Evolutionary conservation across 23 red algal species (phyloP).

Genomic region (Gracilaria domingensis): DNA sequence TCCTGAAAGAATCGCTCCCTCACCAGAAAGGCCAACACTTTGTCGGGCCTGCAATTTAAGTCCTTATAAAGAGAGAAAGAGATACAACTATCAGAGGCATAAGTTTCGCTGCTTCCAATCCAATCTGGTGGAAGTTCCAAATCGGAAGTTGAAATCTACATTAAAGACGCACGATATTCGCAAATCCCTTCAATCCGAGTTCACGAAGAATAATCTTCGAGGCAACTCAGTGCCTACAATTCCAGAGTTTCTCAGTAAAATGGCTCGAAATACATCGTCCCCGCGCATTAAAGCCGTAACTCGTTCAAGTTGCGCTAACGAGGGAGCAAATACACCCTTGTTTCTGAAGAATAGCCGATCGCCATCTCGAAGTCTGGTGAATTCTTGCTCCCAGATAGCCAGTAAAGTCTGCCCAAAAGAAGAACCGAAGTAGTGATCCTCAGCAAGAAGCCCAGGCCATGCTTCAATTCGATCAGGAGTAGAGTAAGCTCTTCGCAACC

Average conservation of each 20-base stretch:
- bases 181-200: background rate
- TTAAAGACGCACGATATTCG: too few species aligned
- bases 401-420: constrained; percentile 39
- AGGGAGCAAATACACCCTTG: background rate
- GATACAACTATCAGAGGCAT: too few species aligned
- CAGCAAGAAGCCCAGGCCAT: constrained; percentile 50
- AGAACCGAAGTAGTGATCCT: constrained; percentile 24
- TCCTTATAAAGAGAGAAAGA: too few species aligned
- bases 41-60: too few species aligned
- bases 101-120: too few species aligned
- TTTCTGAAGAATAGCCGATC: constrained; percentile 63
- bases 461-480: constrained; percentile 39
- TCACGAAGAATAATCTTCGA: background rate
- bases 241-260: constrained; percentile 10
- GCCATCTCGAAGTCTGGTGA: constrained; percentile 47
- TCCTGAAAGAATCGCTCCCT: too few species aligned
- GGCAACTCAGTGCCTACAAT: constrained; percentile 14
- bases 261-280: background rate
- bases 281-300: background rate
- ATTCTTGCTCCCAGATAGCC: constrained; percentile 40
- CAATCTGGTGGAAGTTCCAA: too few species aligned
- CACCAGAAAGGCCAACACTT: too few species aligned
- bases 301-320: background rate
- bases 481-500: background rate
- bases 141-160: too few species aligned